Evolutionary conservation across 2,329 filamentous ascomycete genomes (phyloP), one percentile per base, ranked within the genome.

Genomic region (Scolecobasidium constrictum): DNA sequence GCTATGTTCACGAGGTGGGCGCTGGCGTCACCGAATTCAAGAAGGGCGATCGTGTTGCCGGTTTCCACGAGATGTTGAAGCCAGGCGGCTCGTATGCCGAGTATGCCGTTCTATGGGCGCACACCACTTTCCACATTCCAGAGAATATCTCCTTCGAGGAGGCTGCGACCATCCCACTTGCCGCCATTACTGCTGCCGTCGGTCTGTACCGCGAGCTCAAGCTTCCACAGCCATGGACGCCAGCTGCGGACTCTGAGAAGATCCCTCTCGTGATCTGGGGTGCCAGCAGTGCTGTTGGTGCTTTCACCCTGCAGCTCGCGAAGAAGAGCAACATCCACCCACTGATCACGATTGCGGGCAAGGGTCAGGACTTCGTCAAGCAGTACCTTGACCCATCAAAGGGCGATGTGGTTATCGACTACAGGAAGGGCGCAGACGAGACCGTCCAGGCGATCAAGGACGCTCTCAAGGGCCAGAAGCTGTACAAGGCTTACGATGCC

Each of bases 391-490:
- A 77, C 51, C 54, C 55, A 7, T 56, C 54, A 40, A 73, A 72
- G 51, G 75, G 76, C 31, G 77, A 81, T 51, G 58, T 62, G 1
- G 59, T 81, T 17, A 54, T 81, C 45, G 77, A 81, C 59, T 80
- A 81, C 56, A 72, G 77, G 18, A 39, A 50, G 11, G 57, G 56
- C 39, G 44, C 54, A 38, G 56, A 54, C 12, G 52, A 49, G 5
- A 46, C 60, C 16, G 56, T 58, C 1, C 44, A 52, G 38, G 52
- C 49, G 11, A 52, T 61, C 40, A 47, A 51, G 23, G 50, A 53
- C 4, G 54, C 55, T 3, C 45, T 57, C 4, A 28, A 23, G n/a
- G 17, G 7, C 7, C 21, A 11, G 21, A 53, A 53, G 46, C 47
- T 59, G 23, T 31, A 51, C 15, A 50, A 60, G 43, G 56, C 53